A percentile compares a stretch with the other conserved stretches of the same genome.
phyloP scores from a whole-genome alignment of 768 basidiomycete species.

The Krasilnikovozyma curviuscula region DNA sequence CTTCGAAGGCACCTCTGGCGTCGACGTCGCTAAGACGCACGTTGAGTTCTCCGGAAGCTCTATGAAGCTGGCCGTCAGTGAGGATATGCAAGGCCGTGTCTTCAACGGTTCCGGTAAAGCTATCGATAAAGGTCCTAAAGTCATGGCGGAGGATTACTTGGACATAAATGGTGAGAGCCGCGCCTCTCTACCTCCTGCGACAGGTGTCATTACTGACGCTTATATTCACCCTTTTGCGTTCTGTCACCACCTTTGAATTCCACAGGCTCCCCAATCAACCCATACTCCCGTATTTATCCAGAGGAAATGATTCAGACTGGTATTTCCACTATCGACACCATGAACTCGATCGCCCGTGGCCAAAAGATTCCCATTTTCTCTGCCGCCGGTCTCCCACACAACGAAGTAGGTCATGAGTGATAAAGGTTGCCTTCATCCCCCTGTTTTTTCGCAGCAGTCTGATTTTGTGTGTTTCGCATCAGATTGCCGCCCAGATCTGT shows the following conservation, averaged over 20 bases:
- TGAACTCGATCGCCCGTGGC: slow-evolving; percentile 88
- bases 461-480: background rate
- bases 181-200: background rate
- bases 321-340: slow-evolving; percentile 59
- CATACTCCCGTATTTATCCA: slow-evolving; percentile 69
- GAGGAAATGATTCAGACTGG: slow-evolving; percentile 99
- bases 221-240: background rate
- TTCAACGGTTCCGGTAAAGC: slow-evolving; percentile 98
- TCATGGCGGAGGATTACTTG: slow-evolving; percentile 96
- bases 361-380: slow-evolving; percentile 99
- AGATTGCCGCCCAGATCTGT: slow-evolving; percentile 99
- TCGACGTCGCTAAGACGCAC: slow-evolving; percentile 92
- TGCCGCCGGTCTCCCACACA: slow-evolving; percentile 94
- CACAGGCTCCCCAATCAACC: slow-evolving; percentile 78
- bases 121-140: slow-evolving; percentile 95
- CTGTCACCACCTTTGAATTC: background rate
- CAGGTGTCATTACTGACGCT: background rate
- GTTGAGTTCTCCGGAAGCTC: slow-evolving; percentile 95
- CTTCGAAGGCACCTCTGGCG: slow-evolving; percentile 92
- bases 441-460: slow-evolving; percentile 5
- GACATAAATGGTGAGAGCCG: slow-evolving; percentile 77
- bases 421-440: background rate
- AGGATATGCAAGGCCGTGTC: slow-evolving; percentile 96
- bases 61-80: slow-evolving; percentile 96
- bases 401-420: slow-evolving; percentile 61